Percentiles rank a stretch among this genome's conserved stretches.
Evolutionary conservation across 192 early-diverging fungal species (phyloP).

Genomic region (Chytriomyces hyalinus): DNA sequence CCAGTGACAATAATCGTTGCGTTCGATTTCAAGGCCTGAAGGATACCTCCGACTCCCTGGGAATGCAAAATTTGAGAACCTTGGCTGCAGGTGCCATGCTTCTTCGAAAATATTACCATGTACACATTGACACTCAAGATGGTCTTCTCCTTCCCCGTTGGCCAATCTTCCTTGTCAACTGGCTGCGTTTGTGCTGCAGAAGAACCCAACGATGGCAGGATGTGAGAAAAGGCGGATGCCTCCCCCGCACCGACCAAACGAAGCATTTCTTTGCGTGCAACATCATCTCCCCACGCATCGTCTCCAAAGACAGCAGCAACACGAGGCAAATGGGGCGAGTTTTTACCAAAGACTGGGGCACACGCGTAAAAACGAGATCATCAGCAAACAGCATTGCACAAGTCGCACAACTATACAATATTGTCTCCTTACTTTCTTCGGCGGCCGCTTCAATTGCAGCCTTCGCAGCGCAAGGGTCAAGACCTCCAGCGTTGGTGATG

Average conservation of each 20-base stretch:
- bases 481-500: constrained; percentile 66
- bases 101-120: constrained; percentile 7
- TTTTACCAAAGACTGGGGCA: constrained; percentile 18
- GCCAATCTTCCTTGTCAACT: constrained; percentile 55
- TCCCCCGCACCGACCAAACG: constrained; percentile 39
- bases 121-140: constrained; percentile 71
- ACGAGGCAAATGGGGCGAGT: constrained; percentile 29
- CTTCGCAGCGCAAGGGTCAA: constrained; percentile 67
- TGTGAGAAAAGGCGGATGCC: constrained; percentile 45
- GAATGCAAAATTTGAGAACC: not conserved
- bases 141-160: constrained; percentile 49
- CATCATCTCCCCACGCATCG: constrained; percentile 52
- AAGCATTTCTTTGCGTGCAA: constrained; percentile 20
- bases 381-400: no score
- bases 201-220: constrained; percentile 23
- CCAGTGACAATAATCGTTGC: constrained; percentile 73
- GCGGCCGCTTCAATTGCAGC: constrained; percentile 62
- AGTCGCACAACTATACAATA: no score
- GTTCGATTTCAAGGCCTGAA: constrained; percentile 57
- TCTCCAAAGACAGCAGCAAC: constrained; percentile 71
- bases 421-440: constrained; percentile 41
- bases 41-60: constrained; percentile 62
- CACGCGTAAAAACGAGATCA: no score
- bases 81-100: not conserved
- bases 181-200: no score